Evolutionary conservation across 2,329 filamentous ascomycete species (phyloP).

Genomic region (Simplicillium sp.): DNA sequence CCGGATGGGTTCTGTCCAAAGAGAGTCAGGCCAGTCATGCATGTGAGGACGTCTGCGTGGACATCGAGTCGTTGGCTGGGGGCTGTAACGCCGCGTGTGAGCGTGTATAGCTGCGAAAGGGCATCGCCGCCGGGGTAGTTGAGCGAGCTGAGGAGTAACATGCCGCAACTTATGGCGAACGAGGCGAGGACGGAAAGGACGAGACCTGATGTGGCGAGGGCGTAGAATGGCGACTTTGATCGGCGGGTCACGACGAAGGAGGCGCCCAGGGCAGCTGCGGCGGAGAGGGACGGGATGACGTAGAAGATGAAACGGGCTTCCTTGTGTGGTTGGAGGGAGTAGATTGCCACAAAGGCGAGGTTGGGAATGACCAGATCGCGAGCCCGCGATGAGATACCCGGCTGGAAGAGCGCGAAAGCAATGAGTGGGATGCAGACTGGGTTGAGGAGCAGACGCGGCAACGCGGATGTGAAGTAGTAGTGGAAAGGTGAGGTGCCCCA

Average conservation of each 20-base stretch:
- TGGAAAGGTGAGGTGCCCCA: conserved; percentile 85
- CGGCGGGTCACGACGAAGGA: conserved; percentile 58
- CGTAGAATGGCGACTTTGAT: conserved; percentile 49
- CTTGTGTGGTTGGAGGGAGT: conserved; percentile 88
- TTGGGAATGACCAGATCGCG: conserved; percentile 52
- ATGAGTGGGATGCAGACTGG: conserved; percentile 54
- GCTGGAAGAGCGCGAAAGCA: conserved; percentile 39
- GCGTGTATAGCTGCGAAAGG: conserved; percentile 41
- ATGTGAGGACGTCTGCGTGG: conserved; percentile 57
- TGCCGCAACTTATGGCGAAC: conserved; percentile 49
- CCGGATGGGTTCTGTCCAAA: conserved; percentile 44
- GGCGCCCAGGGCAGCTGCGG: conserved; percentile 64
- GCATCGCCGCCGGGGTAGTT: conserved; percentile 93
- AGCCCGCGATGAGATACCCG: conserved; percentile 32
- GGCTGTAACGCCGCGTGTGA: conserved; percentile 14
- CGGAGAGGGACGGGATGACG: conserved; percentile 70
- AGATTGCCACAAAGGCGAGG: conserved; percentile 64
- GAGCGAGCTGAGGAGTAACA: conserved; percentile 72
- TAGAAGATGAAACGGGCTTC: conserved; percentile 95
- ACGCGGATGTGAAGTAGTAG: conserved; percentile 74
- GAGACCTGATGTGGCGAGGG: conserved; percentile 43
- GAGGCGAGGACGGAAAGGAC: conserved; percentile 50
- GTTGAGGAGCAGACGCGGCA: conserved; percentile 79
- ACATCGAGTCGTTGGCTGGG: conserved; percentile 22
- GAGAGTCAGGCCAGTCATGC: conserved; percentile 63